Conservation (phyloP, 139 green algal genomes). For the Dunaliella primolecta region DNA sequence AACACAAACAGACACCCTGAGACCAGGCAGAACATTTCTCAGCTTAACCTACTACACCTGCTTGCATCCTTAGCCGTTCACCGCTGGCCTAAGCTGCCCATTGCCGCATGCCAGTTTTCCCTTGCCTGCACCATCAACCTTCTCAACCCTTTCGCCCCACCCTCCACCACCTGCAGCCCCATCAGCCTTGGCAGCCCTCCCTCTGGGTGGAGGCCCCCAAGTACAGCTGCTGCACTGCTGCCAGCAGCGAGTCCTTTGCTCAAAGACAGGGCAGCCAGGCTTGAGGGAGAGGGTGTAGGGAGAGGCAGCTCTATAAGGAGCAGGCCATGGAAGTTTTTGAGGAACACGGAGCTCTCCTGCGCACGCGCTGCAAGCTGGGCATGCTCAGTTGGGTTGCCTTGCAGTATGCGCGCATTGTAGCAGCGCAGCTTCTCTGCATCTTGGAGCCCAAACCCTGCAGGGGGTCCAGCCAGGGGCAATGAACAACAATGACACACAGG, state of each 20-base stretch:
- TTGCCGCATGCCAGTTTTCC: neutral
- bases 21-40: too few species aligned
- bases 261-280: too few species aligned
- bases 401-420: neutral
- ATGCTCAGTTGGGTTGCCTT: neutral
- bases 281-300: neutral
- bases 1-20: neutral
- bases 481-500: too few species aligned
- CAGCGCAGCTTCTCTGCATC: neutral
- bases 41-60: neutral
- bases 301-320: neutral
- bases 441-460: neutral
- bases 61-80: neutral
- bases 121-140: neutral
- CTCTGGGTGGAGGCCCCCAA: neutral
- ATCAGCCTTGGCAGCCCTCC: neutral
- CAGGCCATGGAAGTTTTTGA: neutral
- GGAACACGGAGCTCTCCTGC: neutral
- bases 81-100: neutral
- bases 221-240: neutral
- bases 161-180: neutral
- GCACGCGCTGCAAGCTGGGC: neutral
- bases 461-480: too few species aligned
- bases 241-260: too few species aligned
- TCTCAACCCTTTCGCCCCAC: neutral